phyloP scores from a whole-genome alignment of 495 filamentous ascomycete species.

The Trypethelium eluteriae region DNA sequence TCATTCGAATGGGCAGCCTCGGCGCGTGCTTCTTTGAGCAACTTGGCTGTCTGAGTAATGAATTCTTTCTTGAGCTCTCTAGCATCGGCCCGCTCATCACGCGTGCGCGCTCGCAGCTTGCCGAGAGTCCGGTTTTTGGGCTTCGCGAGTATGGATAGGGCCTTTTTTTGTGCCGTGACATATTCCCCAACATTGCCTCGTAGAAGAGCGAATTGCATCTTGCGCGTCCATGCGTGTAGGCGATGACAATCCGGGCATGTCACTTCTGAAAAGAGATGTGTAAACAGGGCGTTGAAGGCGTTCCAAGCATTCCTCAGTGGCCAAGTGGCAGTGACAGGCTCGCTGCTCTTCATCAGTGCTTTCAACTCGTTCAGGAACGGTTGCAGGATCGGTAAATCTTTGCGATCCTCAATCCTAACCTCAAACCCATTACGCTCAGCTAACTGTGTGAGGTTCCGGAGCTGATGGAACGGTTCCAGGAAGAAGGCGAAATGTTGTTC shows the following conservation, averaged over 20 bases:
- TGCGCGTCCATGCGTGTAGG: background rate
- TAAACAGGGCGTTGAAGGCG: background rate
- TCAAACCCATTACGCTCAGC: background rate
- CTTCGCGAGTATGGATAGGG: background rate
- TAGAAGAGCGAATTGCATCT: background rate
- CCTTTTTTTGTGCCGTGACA: background rate
- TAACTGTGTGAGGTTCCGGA: background rate
- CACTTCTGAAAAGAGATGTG: background rate
- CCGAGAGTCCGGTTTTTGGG: background rate
- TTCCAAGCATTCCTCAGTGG: background rate
- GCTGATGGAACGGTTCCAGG: background rate
- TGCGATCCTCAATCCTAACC: background rate
- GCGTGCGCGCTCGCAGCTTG: background rate
- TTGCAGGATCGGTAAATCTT: background rate
- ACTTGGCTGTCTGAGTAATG: background rate
- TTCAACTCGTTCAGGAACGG: background rate
- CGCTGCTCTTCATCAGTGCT: background rate
- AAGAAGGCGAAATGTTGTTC: background rate
- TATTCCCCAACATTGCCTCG: slow-evolving; percentile 2
- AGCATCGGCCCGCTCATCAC: background rate
- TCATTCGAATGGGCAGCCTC: background rate
- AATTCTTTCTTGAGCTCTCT: background rate
- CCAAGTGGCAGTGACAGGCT: background rate
- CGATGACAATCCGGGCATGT: background rate
- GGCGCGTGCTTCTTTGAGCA: slow-evolving; percentile 1